Percentiles rank a stretch among this genome's conserved stretches.
Evolutionary conservation across 768 basidiomycete genomes (phyloP).

Genomic region (Psilocybe sp.): DNA sequence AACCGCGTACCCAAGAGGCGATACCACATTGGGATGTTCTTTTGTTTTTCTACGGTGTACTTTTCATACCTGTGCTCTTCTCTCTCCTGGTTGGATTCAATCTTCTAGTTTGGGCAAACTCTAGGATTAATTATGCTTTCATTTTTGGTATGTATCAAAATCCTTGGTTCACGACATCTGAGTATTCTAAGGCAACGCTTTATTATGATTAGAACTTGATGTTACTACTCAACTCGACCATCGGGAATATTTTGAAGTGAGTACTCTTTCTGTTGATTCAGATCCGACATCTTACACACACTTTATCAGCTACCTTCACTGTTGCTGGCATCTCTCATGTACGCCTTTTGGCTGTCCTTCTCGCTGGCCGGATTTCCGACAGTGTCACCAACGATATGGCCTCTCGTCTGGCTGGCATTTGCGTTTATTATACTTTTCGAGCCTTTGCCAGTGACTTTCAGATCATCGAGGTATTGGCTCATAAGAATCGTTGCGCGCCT

Average conservation of each 20-base stretch:
- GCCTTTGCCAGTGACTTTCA: conserved; percentile 68
- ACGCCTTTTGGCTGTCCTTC: conserved; percentile 87
- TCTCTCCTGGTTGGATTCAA: conserved; percentile 81
- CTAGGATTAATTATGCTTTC: conserved; percentile 91
- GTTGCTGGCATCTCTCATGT: conserved; percentile 69
- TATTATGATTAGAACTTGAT: conserved; percentile 55
- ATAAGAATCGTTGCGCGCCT: conserved; percentile 61
- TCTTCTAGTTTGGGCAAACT: conserved; percentile 67
- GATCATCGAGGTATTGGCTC: conserved; percentile 78
- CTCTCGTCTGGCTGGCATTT: conserved; percentile 76
- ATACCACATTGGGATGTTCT: conserved; percentile 74
- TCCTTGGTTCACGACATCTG: conserved; percentile 10
- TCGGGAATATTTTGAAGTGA: conserved; percentile 65
- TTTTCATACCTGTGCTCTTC: conserved; percentile 75
- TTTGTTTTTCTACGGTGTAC: conserved; percentile 73
- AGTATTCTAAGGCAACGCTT: background rate
- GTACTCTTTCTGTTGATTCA: conserved; percentile 2
- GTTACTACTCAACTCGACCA: conserved; percentile 70
- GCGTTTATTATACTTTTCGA: conserved; percentile 60
- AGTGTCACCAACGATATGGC: conserved; percentile 74
- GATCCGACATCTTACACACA: background rate
- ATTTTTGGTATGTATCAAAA: conserved; percentile 65
- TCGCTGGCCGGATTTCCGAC: conserved; percentile 48
- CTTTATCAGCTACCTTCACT: conserved; percentile 68
- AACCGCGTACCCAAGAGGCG: conserved; percentile 10